phyloP scores from a whole-genome alignment of 352 stramenopile species.

The Phytopythium delawarense region DNA sequence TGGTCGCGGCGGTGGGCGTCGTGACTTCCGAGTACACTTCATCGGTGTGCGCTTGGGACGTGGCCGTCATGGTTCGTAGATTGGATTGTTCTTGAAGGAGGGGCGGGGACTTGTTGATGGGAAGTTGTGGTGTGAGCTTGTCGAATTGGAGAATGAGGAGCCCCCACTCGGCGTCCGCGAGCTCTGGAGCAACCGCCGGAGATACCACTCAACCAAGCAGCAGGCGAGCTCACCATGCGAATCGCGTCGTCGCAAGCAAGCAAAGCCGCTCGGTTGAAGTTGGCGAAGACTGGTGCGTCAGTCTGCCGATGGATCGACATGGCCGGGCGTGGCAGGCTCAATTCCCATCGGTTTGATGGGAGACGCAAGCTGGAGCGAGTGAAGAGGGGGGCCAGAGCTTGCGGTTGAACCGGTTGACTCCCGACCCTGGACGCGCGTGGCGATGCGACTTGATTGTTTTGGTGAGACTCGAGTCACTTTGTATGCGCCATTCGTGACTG shows the following conservation, averaged over 20 bases:
- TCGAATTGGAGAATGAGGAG: background rate
- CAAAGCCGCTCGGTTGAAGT: background rate
- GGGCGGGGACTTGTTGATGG: background rate
- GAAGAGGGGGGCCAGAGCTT: background rate
- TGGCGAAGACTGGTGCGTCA: background rate
- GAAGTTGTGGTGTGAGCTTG: background rate
- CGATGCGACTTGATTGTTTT: background rate
- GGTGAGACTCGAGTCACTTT: background rate
- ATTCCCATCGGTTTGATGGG: background rate
- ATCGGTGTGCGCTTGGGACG: slow-evolving; percentile 14
- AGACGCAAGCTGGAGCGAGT: background rate
- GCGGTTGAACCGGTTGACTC: background rate
- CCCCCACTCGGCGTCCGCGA: no score
- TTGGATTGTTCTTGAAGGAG: background rate
- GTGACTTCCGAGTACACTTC: slow-evolving; percentile 19
- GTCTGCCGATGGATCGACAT: background rate
- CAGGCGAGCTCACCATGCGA: no score
- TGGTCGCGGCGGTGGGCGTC: slow-evolving; percentile 1
- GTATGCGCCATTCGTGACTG: background rate
- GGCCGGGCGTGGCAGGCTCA: background rate
- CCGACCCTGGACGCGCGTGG: background rate
- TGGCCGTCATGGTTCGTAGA: slow-evolving; percentile 8
- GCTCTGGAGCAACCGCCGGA: background rate
- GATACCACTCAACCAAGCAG: background rate
- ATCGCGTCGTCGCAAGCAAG: background rate